Conservation (phyloP, 164 flowering plant genomes). For the Piper longum region DNA sequence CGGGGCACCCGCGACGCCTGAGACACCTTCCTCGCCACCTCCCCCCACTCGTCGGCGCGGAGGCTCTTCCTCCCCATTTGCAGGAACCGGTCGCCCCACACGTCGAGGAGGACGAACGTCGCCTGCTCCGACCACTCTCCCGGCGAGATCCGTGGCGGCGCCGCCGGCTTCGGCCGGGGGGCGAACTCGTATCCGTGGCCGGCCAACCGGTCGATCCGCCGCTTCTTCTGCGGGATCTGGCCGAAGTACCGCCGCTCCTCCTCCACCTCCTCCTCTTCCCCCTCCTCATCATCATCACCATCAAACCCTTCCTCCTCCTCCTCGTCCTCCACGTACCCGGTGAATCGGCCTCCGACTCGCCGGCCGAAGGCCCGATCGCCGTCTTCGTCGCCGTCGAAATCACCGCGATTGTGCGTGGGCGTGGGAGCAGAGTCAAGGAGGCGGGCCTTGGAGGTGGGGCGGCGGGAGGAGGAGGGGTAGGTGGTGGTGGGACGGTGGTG, state of each 20-base stretch:
- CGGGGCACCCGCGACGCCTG: constrained; percentile 26
- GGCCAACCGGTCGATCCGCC: constrained; percentile 26
- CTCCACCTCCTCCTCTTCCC: constrained; percentile 16
- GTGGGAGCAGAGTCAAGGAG: no score
- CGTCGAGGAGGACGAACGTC: constrained; percentile 46
- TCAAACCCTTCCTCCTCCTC: constrained; percentile 8
- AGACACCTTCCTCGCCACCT: constrained; percentile 69
- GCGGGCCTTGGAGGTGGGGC: no score
- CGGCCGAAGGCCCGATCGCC: no score
- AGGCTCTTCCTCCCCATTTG: constrained; percentile 76
- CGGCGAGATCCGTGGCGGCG: constrained; percentile 5
- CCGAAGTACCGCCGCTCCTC: constrained; percentile 3
- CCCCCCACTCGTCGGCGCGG: constrained; percentile 75
- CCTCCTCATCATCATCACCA: constrained; percentile 14
- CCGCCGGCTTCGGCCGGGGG: constrained; percentile 16
- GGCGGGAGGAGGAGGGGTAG: no score
- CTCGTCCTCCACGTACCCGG: no score
- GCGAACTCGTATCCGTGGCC: constrained; percentile 27
- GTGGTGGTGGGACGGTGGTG: no score
- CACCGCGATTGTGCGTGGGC: no score
- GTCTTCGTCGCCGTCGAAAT: no score
- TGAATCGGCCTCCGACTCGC: no score
- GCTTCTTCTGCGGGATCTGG: constrained; percentile 35
- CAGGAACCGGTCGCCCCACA: constrained; percentile 80
- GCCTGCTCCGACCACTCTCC: constrained; percentile 61